Percentiles rank a stretch among this genome's conserved stretches.
phyloP scores from a whole-genome alignment of 2,329 filamentous ascomycete species.

The Emmonsia crescens region DNA sequence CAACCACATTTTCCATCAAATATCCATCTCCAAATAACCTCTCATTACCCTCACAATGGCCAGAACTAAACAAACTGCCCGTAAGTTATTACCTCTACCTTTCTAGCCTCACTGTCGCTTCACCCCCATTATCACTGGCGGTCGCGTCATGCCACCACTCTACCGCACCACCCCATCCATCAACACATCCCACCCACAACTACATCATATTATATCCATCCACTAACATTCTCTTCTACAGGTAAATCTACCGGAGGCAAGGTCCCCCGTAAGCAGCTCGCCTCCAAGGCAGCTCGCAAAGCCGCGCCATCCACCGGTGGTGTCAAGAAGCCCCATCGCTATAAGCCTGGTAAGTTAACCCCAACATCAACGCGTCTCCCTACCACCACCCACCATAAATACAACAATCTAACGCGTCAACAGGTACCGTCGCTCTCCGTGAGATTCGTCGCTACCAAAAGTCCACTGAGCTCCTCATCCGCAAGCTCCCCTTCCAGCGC shows the following conservation, averaged over 20 bases:
- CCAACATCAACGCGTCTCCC: neutral
- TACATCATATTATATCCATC: conserved; percentile 8
- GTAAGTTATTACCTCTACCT: conserved; percentile 28
- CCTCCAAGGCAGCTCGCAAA: conserved; percentile 98
- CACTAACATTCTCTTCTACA: conserved; percentile 29
- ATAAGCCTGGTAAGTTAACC: conserved; percentile 59
- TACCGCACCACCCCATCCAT: neutral
- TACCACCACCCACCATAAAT: neutral
- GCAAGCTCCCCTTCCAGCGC: conserved; percentile 96
- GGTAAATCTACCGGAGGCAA: conserved; percentile 67
- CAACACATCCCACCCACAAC: conserved; percentile 3
- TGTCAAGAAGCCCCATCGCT: conserved; percentile 90
- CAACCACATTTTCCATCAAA: conserved; percentile 16
- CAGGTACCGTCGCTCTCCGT: conserved; percentile 83
- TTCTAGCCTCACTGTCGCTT: conserved; percentile 14
- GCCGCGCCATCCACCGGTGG: conserved; percentile 90
- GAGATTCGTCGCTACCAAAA: conserved; percentile 99
- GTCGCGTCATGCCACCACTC: conserved; percentile 11
- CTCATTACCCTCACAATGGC: conserved; percentile 33
- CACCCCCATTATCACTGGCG: conserved; percentile 10
- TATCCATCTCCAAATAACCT: conserved; percentile 20
- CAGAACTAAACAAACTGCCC: conserved; percentile 44
- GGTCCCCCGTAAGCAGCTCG: conserved; percentile 85
- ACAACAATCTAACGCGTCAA: conserved; percentile 23
- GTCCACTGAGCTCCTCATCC: conserved; percentile 88